Conservation (phyloP, 1,284 basidiomycete species). For the Ustanciosporium gigantosporum region DNA sequence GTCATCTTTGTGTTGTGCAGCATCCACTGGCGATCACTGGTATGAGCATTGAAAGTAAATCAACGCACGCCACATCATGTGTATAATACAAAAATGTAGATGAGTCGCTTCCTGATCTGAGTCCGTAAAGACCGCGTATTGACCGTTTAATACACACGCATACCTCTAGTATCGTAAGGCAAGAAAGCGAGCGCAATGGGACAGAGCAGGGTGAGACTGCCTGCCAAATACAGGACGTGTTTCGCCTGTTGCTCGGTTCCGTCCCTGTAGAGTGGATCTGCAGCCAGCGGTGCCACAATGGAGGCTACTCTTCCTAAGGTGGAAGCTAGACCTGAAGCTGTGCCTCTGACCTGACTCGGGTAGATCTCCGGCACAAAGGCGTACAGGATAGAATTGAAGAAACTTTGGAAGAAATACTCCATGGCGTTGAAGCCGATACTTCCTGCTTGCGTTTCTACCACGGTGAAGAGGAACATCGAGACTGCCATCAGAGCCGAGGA, state of each 20-base stretch:
- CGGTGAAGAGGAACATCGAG: conserved; percentile 62
- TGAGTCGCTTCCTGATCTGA: no score
- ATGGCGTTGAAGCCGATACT: conserved; percentile 57
- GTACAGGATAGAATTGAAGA: conserved; percentile 63
- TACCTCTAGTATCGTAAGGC: conserved; percentile 47
- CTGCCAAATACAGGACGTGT: conserved; percentile 47
- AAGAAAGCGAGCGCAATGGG: conserved; percentile 43
- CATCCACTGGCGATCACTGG: no score
- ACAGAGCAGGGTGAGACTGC: conserved; percentile 41
- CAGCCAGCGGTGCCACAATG: conserved; percentile 61
- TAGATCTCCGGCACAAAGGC: conserved; percentile 63
- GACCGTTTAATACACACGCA: conserved; percentile 36
- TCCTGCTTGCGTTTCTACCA: conserved; percentile 46
- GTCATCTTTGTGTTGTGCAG: no score
- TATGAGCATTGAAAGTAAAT: no score
- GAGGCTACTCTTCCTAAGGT: conserved; percentile 61
- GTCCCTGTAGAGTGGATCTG: conserved; percentile 69
- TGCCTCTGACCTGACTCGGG: conserved; percentile 62
- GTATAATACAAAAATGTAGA: no score
- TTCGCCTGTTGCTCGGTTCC: conserved; percentile 23
- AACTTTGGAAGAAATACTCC: conserved; percentile 62
- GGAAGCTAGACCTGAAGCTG: conserved; percentile 60
- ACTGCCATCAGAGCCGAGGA: conserved; percentile 61
- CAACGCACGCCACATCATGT: no score
- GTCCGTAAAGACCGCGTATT: no score